phyloP scores from a whole-genome alignment of 2,329 filamentous ascomycete genomes.

The Cladosporium sphaerospermum region DNA sequence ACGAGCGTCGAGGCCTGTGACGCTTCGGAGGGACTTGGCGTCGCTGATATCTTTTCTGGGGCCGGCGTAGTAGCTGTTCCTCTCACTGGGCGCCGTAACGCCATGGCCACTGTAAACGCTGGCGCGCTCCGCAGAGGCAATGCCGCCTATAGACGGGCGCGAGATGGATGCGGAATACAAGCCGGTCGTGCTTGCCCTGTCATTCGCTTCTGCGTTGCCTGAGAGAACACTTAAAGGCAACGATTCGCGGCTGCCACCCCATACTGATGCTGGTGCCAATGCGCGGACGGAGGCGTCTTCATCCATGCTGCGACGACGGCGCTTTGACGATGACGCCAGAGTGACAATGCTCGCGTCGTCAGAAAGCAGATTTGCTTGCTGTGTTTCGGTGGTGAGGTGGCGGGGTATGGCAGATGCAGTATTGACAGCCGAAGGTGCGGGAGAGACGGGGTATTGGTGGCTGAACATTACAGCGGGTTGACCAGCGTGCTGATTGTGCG shows the following conservation, averaged over 20 bases:
- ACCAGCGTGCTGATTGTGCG: not conserved
- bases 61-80: slow-evolving; percentile 74
- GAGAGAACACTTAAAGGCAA: slow-evolving; percentile 73
- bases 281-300: slow-evolving; percentile 81
- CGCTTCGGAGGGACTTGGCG: slow-evolving; percentile 27
- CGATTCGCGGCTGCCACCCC: slow-evolving; percentile 74
- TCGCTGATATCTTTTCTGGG: slow-evolving; percentile 26
- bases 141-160: slow-evolving; percentile 48
- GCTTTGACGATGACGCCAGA: slow-evolving; percentile 74
- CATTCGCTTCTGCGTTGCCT: slow-evolving; percentile 55
- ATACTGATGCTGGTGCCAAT: slow-evolving; percentile 74
- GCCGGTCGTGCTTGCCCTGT: slow-evolving; percentile 23
- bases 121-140: slow-evolving; percentile 59
- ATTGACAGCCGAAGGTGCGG: slow-evolving; percentile 44
- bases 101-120: slow-evolving; percentile 59
- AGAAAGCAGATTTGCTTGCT: slow-evolving; percentile 67
- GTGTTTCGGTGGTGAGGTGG: slow-evolving; percentile 63
- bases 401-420: slow-evolving; percentile 66
- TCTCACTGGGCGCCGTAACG: slow-evolving; percentile 58
- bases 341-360: slow-evolving; percentile 85
- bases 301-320: slow-evolving; percentile 72
- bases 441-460: slow-evolving; percentile 50
- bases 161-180: slow-evolving; percentile 35
- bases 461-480: slow-evolving; percentile 45
- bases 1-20: slow-evolving; percentile 20